Evolutionary conservation across 371 early-diverging fungal genomes (phyloP).

Genomic region (Conidiobolus incongruus): DNA sequence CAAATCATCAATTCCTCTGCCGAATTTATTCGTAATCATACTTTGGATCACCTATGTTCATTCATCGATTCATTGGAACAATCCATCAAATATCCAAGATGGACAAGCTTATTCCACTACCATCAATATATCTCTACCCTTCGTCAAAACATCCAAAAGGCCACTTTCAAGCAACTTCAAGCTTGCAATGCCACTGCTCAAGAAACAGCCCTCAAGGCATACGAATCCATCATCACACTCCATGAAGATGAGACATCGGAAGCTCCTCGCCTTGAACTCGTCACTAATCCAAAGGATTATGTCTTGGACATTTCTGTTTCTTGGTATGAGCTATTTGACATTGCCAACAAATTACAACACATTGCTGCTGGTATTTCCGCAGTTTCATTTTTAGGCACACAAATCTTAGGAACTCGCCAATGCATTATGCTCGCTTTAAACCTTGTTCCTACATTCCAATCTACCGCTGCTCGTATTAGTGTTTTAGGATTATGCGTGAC

Average conservation of each 20-base stretch:
- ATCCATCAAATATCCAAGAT: neutral
- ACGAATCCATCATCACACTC: neutral
- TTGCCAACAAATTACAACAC: neutral
- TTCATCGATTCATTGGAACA: neutral
- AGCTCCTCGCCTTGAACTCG: neutral
- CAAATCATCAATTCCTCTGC: neutral
- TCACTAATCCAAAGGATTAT: neutral
- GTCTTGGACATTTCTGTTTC: neutral
- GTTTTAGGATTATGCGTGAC: neutral
- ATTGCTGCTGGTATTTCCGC: neutral
- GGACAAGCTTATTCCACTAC: neutral
- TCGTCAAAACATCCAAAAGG: neutral
- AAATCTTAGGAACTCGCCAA: neutral
- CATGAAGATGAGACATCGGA: neutral
- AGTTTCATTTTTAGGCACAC: neutral
- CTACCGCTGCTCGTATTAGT: neutral
- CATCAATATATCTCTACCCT: neutral
- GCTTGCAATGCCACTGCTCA: neutral
- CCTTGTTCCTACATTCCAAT: neutral
- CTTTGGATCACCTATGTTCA: neutral
- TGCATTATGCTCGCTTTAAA: neutral
- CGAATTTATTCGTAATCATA: neutral
- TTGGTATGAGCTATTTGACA: slow-evolving; percentile 1
- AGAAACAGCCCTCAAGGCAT: neutral
- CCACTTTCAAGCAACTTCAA: neutral